These are phyloP conservation scores for Diddensiella caesifluorescens DNA, from an alignment of 805 yeast species.

Conservation along the genomic window DNA sequence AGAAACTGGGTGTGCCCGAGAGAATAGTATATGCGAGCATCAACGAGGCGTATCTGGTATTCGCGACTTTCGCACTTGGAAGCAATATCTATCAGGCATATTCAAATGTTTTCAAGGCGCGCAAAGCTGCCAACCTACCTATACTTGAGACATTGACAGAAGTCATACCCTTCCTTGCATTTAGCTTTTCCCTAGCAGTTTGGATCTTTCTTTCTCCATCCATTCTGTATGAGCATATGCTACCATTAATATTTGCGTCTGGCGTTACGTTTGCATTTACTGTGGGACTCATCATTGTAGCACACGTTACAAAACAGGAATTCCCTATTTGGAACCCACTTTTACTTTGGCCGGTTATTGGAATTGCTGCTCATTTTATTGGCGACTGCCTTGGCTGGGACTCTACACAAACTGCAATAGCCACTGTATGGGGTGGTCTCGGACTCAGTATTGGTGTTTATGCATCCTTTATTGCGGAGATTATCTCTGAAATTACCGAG, in stretches of 20 bases:
- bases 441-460: constrained; percentile 71
- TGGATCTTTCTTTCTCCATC: constrained; percentile 46
- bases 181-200: constrained; percentile 45
- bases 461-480: constrained; percentile 67
- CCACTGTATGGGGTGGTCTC: constrained; percentile 62
- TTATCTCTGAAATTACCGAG: constrained; percentile 71
- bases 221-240: constrained; percentile 32
- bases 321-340: constrained; percentile 67
- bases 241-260: constrained; percentile 61
- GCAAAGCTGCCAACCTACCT: constrained; percentile 32
- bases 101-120: constrained; percentile 55
- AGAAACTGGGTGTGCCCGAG: constrained; percentile 6
- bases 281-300: constrained; percentile 87
- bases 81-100: constrained; percentile 64
- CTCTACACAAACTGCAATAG: constrained; percentile 39
- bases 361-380: constrained; percentile 26
- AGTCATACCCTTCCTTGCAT: constrained; percentile 60
- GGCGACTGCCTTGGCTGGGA: constrained; percentile 28
- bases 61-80: constrained; percentile 53
- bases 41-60: constrained; percentile 40
- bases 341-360: constrained; percentile 49
- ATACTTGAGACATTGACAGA: constrained; percentile 42
- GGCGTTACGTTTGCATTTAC: constrained; percentile 74
- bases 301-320: constrained; percentile 72
- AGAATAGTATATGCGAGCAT: constrained; percentile 21